Base-by-base conservation (phyloP, 2,329 filamentous ascomycete species). In the Alternaria novae-zelandiae region DNA sequence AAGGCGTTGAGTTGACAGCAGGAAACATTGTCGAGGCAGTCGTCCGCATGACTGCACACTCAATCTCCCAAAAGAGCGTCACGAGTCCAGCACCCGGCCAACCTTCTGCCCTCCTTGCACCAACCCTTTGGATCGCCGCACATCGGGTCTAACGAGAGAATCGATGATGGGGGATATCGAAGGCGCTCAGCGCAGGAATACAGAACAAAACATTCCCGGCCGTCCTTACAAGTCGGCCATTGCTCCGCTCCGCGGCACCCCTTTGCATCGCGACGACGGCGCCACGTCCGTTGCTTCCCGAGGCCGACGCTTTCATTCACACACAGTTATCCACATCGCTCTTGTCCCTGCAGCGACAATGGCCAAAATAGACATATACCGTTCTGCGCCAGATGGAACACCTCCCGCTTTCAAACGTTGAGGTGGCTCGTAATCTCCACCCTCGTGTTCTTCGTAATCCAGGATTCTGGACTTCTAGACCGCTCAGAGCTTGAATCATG, bases 11-110 rank as follows among this genome's bases (percentile, higher is more conserved):
- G 45, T 44, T 43, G 49, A 54, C 55, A 54, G 30, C 30, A 61
- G 43, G 30, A 58, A 63, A 53, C 49, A 50, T 54, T 44, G 55
- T 59, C 60, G 30, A 59, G 47, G 43, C 15, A 59, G 60, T 63
- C 55, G 59, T 63, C 55, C 32, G 60, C 17, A 63, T 56, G 30
- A 50, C 23, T 51, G 21, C 41, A 17, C 41, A 17, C 26, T 54
- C 36, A 26, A 23, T 49, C 32, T 25, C n/a, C 30, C 45, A 30
- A 41, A 17, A 12, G 50, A 49, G 32, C 44, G 45, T 47, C 54
- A 61, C 59, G 46, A 61, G 55, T 46, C 36, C 47, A 51, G 43
- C 45, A 58, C 32, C 54, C 47, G 32, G 26, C 20, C 51, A 28
- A 54, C 26, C 26, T 51, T 25, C 23, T 49, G 25, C 45, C 26